These are phyloP conservation scores for Euphrasia arctica DNA, from an alignment of 305 asterid genomes.

Conservation along the genomic window DNA sequence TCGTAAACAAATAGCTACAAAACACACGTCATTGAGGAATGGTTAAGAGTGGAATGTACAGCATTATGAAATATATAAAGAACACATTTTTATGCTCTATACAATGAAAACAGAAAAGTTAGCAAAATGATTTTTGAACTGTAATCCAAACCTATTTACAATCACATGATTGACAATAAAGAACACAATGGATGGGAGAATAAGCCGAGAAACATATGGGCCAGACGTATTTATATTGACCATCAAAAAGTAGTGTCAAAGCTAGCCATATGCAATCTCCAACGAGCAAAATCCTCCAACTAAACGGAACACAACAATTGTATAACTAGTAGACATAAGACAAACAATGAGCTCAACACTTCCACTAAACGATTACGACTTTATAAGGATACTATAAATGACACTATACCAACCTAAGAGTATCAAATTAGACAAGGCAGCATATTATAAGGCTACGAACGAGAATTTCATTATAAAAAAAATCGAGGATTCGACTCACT, in stretches of 20 bases:
- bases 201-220: no score
- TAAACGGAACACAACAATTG: neutral
- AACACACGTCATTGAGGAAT: conserved; percentile 18
- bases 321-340: neutral
- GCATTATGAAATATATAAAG: neutral
- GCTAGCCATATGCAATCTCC: neutral
- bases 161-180: no score
- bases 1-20: conserved; percentile 84
- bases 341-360: neutral
- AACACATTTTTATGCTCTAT: neutral
- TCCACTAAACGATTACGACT: conserved; percentile 6
- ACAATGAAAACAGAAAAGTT: neutral
- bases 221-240: neutral
- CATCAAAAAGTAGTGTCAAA: neutral
- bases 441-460: neutral
- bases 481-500: conserved; percentile 38
- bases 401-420: no score
- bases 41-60: no score
- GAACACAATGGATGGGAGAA: no score
- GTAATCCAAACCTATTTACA: no score
- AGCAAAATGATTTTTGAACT: neutral
- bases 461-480: neutral
- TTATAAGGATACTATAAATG: neutral
- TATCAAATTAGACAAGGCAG: neutral
- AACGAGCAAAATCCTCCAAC: conserved; percentile 4